Evolutionary conservation across 257 asterid genomes (phyloP).

Genomic region (Petrea volubilis): DNA sequence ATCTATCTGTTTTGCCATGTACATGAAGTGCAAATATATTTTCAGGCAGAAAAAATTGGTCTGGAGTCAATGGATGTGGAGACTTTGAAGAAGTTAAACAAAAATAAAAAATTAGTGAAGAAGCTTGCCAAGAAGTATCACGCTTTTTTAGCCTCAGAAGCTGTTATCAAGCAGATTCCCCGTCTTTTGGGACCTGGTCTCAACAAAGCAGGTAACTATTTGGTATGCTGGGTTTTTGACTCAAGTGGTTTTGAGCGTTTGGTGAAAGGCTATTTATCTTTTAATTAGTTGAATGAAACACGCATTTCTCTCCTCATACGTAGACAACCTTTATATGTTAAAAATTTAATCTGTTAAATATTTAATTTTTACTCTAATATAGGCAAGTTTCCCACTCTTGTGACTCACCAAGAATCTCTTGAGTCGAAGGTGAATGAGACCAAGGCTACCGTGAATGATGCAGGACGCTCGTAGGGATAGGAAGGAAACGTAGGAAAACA

Average conservation of each 20-base stretch:
- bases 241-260: not conserved
- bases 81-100: slow-evolving; percentile 50
- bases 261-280: no score
- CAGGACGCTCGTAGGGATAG: no score
- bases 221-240: not conserved
- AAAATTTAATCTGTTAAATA: not conserved
- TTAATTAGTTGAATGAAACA: not conserved
- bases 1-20: not conserved
- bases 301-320: not conserved
- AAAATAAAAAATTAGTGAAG: slow-evolving; percentile 55
- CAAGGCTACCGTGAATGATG: slow-evolving; percentile 52
- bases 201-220: slow-evolving; percentile 51
- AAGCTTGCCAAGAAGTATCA: slow-evolving; percentile 58
- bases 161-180: slow-evolving; percentile 57
- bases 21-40: not conserved
- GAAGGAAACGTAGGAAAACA: no score
- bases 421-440: slow-evolving; percentile 58
- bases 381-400: slow-evolving; percentile 61
- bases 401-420: slow-evolving; percentile 50
- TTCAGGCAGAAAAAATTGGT: slow-evolving; percentile 50
- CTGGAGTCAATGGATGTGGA: slow-evolving; percentile 59
- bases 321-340: not conserved
- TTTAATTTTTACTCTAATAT: slow-evolving; percentile 3
- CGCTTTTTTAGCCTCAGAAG: slow-evolving; percentile 55
- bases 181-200: slow-evolving; percentile 61